Evolutionary conservation across 2,329 filamentous ascomycete species (phyloP), one percentile per base, ranked within the genome.

Genomic region (Neurospora sp.): DNA sequence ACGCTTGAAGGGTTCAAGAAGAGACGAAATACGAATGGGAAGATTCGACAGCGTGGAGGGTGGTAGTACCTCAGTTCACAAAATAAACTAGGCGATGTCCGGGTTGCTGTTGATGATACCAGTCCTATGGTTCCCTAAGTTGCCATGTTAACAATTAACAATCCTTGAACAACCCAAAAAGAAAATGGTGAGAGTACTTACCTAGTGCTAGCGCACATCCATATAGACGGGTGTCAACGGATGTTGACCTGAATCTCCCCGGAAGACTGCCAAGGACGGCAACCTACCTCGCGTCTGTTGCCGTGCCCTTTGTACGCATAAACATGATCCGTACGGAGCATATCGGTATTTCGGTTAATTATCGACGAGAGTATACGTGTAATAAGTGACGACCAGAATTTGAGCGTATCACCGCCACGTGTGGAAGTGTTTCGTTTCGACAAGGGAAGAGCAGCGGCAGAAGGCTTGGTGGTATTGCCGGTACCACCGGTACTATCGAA

Each of bases 231-330:
- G 8, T 68, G 23, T 33, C 33, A 23, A 19, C 69, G 69, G 72
- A 71, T 70, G 71, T 69, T 19, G 67, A 68, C 37, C n/a, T 38
- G 57, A 66, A 43, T 71, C 68, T 62, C 73, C 70, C 69, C 71
- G 71, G 71, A 62, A 66, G 6, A 67, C 52, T 66, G 69, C 68
- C 70, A 72, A 68, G 71, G 33, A 62, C 52, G 28, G 52, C 12
- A 62, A 62, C 52, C 28, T 62, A 62, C 52, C 52, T 62, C 6
- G 28, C 52, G 52, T 62, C 52, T 62, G 52, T 33, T 62, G 52
- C 52, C 23, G 28, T 62, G 28, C 52, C 52, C 23, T 33, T 17
- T 8, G 28, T 62, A 36, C 52, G 52, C 52, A 62, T 36, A 17
- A 33, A 62, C 28, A 36, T 57, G 52, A 57, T 17, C 52, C 23